Conservation (phyloP, 768 basidiomycete genomes). For the Coprinellus micaceus region DNA sequence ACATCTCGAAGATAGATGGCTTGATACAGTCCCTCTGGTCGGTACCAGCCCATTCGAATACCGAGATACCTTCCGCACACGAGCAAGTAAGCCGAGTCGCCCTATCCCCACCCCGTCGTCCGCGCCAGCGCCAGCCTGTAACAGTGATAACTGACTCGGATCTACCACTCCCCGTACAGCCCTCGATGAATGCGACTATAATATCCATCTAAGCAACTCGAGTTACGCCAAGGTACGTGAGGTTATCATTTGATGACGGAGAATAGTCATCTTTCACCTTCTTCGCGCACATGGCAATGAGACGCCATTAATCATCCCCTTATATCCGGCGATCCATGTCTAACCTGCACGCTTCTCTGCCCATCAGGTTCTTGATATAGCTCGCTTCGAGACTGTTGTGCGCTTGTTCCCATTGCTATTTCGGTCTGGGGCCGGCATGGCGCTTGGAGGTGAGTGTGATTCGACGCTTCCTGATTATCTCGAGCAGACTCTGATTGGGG, state of each 20-base stretch:
- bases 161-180: conserved; percentile 30
- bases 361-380: conserved; percentile 39
- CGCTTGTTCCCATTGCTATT: conserved; percentile 54
- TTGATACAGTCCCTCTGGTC: conserved; percentile 47
- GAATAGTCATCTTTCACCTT: no score
- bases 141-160: background rate
- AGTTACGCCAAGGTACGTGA: conserved; percentile 65
- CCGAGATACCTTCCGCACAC: conserved; percentile 37
- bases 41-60: conserved; percentile 55
- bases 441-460: conserved; percentile 46
- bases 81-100: conserved; percentile 52
- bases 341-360: background rate
- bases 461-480: conserved; percentile 17
- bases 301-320: no score
- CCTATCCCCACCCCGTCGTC: background rate
- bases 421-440: conserved; percentile 56
- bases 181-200: conserved; percentile 71
- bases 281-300: no score
- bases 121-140: no score
- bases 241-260: background rate
- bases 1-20: conserved; percentile 35
- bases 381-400: conserved; percentile 47
- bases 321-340: background rate
- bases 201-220: conserved; percentile 76
- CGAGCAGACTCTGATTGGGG: no score